These are phyloP conservation scores for Solanum stenotomum DNA, from an alignment of 257 asterid species.

Conservation along the genomic window DNA sequence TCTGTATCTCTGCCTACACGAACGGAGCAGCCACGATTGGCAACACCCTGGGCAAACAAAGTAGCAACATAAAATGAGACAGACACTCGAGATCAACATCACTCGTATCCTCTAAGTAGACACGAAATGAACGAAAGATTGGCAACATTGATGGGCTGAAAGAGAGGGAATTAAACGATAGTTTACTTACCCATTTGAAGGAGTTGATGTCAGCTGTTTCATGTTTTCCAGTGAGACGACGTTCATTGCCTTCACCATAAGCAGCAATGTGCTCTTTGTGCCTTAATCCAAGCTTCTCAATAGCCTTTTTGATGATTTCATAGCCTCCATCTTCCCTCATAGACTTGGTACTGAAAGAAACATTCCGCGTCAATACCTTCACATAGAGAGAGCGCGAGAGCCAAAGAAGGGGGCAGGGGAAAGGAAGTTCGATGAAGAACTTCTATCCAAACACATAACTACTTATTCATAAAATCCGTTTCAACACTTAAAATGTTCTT, in stretches of 20 bases:
- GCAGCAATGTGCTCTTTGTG: slow-evolving; percentile 96
- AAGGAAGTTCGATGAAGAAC: not conserved
- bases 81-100: not conserved
- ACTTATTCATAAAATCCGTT: not conserved
- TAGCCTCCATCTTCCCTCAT: slow-evolving; percentile 79
- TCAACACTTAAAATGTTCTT: not conserved
- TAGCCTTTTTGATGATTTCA: slow-evolving; percentile 76
- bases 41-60: slow-evolving; percentile 55
- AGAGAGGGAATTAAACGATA: not conserved
- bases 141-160: not conserved
- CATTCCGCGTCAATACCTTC: not conserved
- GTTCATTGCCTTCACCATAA: slow-evolving; percentile 91
- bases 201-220: slow-evolving; percentile 73
- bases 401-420: not conserved
- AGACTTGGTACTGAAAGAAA: slow-evolving; percentile 62
- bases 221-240: slow-evolving; percentile 87
- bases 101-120: not conserved
- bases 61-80: not conserved
- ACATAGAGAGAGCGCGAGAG: not conserved
- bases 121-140: not conserved
- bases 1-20: slow-evolving; percentile 95
- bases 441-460: not conserved
- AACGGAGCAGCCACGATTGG: slow-evolving; percentile 84
- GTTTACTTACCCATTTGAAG: slow-evolving; percentile 59
- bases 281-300: slow-evolving; percentile 57